phyloP scores from a whole-genome alignment of 2,329 filamentous ascomycete genomes.

The Ceratocystis huliohia region DNA sequence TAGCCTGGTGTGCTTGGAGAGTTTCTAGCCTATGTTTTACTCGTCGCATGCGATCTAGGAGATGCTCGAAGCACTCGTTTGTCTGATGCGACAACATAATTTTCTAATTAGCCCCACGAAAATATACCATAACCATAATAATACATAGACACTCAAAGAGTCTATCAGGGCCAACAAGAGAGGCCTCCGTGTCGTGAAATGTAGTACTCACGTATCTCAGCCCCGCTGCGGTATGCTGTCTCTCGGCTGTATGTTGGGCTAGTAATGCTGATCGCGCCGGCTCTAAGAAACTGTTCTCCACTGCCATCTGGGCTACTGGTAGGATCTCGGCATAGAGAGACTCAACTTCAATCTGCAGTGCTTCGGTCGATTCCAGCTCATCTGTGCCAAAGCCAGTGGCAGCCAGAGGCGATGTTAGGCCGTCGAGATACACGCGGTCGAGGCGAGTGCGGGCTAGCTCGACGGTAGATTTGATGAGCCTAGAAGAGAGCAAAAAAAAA shows the following conservation, averaged over 20 bases:
- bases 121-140: background rate
- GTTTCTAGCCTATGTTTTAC: background rate
- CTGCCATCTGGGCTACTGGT: constrained; percentile 57
- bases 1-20: background rate
- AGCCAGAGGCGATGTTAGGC: constrained; percentile 25
- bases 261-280: constrained; percentile 41
- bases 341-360: constrained; percentile 52
- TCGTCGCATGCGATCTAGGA: constrained; percentile 24
- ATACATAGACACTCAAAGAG: too few relatives aligned
- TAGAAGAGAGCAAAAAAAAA: constrained; percentile 22
- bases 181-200: background rate
- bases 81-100: constrained; percentile 32
- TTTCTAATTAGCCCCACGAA: background rate
- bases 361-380: constrained; percentile 27
- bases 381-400: constrained; percentile 30
- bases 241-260: constrained; percentile 33
- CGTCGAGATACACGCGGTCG: constrained; percentile 43
- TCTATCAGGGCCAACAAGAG: too few relatives aligned
- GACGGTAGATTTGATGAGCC: constrained; percentile 45
- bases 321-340: constrained; percentile 57
- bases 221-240: constrained; percentile 36
- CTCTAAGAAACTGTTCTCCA: constrained; percentile 53
- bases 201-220: constrained; percentile 37
- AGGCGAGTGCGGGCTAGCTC: constrained; percentile 42
- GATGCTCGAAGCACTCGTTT: constrained; percentile 35